Evolutionary conservation across 192 early-diverging fungal species (phyloP), one percentile per base, ranked within the genome.

Genomic region (Rhizophlyctis rosea): DNA sequence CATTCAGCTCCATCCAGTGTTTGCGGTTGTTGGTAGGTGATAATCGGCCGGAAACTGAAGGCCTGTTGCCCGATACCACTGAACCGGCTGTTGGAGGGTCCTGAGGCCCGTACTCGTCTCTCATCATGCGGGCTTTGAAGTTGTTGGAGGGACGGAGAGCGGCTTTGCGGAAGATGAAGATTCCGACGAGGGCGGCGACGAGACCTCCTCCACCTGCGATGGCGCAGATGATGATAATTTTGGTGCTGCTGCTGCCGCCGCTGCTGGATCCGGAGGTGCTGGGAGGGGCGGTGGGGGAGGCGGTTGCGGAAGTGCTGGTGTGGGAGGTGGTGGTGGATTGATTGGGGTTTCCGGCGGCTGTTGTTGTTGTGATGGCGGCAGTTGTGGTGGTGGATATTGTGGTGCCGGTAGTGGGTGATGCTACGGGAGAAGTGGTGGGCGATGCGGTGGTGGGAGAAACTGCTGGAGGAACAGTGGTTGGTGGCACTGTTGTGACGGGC

Each of bases 111-210:
- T 64, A 54, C 4, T 64, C 13, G 2, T 0, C 34, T 1, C 34
- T 35, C 55, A 57, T 57, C 63, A 65, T 65, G 23, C 68, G 59
- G 9, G 61, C 29, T 21, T 35, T n/a, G 59, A 69, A 69, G 31
- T 57, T 30, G 33, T 27, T 50, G 1, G 68, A 69, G 0, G 68
- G 68, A 2, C 25, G 24, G 5, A 69, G 52, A 2, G 62, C 56
- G 1, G 28, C 24, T 59, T 69, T 69, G 11, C 68, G 68, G 61
- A 69, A 69, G 50, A 69, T 57, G 55, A 63, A 69, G 55, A 69
- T 69, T 18, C 68, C 68, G n/a, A 69, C 3, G 25, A 50, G 34
- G 9, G 61, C 68, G 4, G 39, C 57, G 14, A 33, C 29, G 35
- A 69, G 33, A 18, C 30, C 23, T 16, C 68, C 61, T 18, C 54